A percentile compares a stretch with the other conserved stretches of the same genome.
Conservation (phyloP, 768 basidiomycete species). For the Atractiella rhizophila region DNA sequence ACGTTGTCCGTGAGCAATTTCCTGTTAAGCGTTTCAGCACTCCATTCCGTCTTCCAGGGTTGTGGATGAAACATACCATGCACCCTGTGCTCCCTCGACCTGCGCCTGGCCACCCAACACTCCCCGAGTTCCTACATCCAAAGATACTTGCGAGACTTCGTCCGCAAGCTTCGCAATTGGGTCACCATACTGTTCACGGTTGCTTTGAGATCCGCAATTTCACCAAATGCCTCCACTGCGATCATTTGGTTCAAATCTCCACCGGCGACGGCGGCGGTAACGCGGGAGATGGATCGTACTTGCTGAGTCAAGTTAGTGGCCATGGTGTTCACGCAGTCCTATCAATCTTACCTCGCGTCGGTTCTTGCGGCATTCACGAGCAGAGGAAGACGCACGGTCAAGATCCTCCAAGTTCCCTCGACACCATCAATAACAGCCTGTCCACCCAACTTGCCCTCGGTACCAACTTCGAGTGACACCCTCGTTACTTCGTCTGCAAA, state of each 20-base stretch:
- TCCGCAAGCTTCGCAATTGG: constrained; percentile 25
- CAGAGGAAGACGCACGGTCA: too few relatives aligned
- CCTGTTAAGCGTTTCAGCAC: constrained; percentile 1
- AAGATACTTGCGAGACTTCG: constrained; percentile 25
- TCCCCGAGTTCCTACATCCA: constrained; percentile 28
- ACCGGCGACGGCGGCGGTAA: constrained; percentile 29
- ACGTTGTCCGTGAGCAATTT: constrained; percentile 15
- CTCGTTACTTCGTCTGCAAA: constrained; percentile 38
- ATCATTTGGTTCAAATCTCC: constrained; percentile 84
- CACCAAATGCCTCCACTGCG: constrained; percentile 60
- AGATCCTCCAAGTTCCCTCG: too few relatives aligned
- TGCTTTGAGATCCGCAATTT: constrained; percentile 37
- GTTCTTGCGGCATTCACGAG: too few relatives aligned
- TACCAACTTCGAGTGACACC: constrained; percentile 25
- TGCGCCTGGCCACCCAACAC: constrained; percentile 21
- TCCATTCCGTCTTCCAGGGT: neutral
- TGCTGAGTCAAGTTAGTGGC: constrained; percentile 23
- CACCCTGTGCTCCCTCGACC: constrained; percentile 24
- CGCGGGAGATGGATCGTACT: constrained; percentile 9
- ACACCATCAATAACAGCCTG: too few relatives aligned
- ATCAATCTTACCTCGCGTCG: too few relatives aligned
- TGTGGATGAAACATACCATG: constrained; percentile 19
- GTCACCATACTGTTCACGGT: constrained; percentile 66
- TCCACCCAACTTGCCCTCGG: too few relatives aligned
- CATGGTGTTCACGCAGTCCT: constrained; percentile 23